Conservation (phyloP, 495 filamentous ascomycete species). For the Lasiosphaeriaceae sp. region DNA sequence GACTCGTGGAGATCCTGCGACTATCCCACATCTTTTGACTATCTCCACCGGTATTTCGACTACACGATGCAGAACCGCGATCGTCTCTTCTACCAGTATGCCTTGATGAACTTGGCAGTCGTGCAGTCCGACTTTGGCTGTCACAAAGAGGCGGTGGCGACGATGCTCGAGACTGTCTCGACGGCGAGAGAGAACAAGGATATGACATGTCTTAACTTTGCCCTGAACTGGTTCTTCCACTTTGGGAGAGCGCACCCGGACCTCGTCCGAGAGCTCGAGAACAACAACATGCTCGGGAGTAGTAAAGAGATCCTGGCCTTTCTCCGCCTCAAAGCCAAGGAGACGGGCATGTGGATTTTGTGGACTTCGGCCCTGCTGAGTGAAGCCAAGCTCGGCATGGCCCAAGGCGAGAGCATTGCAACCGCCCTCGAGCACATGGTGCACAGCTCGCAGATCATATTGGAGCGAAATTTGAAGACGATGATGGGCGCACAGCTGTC, state of each 20-base stretch:
- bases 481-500: constrained; percentile 71
- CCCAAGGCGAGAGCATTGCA: constrained; percentile 74
- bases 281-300: constrained; percentile 68
- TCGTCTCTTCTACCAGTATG: constrained; percentile 88
- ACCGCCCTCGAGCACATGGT: constrained; percentile 73
- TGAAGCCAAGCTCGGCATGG: constrained; percentile 76
- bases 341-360: constrained; percentile 82
- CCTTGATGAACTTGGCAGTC: constrained; percentile 87
- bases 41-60: constrained; percentile 93
- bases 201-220: constrained; percentile 88
- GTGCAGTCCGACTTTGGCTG: constrained; percentile 95
- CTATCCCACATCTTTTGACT: constrained; percentile 83
- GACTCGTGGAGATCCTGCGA: constrained; percentile 91
- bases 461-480: constrained; percentile 67
- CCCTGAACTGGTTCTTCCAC: constrained; percentile 95
- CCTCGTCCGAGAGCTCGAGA: constrained; percentile 65
- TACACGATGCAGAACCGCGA: constrained; percentile 89
- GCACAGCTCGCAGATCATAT: constrained; percentile 76
- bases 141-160: constrained; percentile 81
- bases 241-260: constrained; percentile 81
- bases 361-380: constrained; percentile 81
- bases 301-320: constrained; percentile 80
- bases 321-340: constrained; percentile 83
- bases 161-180: constrained; percentile 88
- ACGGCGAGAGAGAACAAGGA: constrained; percentile 91